phyloP scores from a whole-genome alignment of 2,329 filamentous ascomycete species.

The Emergomyces orientalis region DNA sequence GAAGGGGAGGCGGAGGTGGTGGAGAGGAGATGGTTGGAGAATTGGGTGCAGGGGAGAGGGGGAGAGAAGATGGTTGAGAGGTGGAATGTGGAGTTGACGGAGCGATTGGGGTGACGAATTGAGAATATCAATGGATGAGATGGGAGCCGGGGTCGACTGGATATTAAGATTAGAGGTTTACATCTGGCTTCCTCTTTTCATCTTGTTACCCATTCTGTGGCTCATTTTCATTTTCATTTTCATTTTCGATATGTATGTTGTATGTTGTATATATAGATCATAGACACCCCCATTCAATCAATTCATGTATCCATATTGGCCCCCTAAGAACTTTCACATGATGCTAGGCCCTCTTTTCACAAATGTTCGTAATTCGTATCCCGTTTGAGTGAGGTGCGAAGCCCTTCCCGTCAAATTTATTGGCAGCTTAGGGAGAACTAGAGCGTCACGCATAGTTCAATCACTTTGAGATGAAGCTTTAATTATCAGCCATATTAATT shows the following conservation, averaged over 20 bases:
- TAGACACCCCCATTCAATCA: background rate
- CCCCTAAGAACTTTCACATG: too few species aligned
- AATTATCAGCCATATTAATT: too few species aligned
- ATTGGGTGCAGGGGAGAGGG: conserved; percentile 24
- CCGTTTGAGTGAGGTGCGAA: too few species aligned
- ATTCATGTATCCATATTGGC: background rate
- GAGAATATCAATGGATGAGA: background rate
- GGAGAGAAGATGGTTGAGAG: conserved; percentile 1
- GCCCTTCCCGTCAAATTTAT: too few species aligned
- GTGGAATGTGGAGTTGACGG: background rate
- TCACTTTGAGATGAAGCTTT: too few species aligned
- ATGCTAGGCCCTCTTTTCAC: too few species aligned
- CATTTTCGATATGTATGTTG: background rate
- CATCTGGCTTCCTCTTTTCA: background rate
- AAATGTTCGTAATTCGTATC: too few species aligned
- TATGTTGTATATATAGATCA: background rate
- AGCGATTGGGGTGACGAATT: background rate
- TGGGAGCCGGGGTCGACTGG: background rate
- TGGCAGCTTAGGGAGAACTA: too few species aligned
- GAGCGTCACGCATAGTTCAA: too few species aligned
- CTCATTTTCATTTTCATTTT: background rate
- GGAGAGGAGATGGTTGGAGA: conserved; percentile 30
- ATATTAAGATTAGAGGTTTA: background rate
- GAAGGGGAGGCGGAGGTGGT: conserved; percentile 22
- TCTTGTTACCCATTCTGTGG: background rate